Percentiles rank a stretch among this genome's conserved stretches.
Conservation (phyloP, 2,329 filamentous ascomycete genomes). For the Falciphora oryzae region DNA sequence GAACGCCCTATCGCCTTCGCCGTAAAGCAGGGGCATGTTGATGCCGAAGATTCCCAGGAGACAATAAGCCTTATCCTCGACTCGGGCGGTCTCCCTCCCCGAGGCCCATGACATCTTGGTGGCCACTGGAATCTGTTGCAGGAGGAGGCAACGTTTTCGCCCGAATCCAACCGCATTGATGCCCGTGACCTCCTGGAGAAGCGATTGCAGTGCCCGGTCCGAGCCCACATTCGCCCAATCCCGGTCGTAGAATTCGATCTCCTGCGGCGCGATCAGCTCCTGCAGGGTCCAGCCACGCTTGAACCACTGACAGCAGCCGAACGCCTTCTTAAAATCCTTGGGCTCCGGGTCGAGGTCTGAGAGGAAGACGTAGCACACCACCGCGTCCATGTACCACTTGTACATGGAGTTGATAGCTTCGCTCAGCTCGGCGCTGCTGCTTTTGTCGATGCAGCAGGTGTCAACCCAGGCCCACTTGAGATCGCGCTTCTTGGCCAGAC, state of each 20-base stretch:
- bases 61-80: constrained; percentile 6
- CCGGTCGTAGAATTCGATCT: constrained; percentile 13
- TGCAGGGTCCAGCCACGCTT: constrained; percentile 18
- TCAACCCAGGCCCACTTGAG: constrained; percentile 7
- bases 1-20: constrained; percentile 4
- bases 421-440: constrained; percentile 3
- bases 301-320: constrained; percentile 14
- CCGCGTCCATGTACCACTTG: constrained; percentile 1
- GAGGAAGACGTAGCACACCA: background rate
- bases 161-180: background rate
- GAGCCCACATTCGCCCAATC: constrained; percentile 14
- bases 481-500: too few species aligned
- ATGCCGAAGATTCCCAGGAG: constrained; percentile 6
- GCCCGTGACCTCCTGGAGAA: background rate
- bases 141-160: background rate
- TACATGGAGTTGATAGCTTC: constrained; percentile 9
- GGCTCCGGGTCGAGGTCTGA: background rate
- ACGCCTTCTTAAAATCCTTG: too few species aligned
- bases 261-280: constrained; percentile 15
- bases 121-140: background rate
- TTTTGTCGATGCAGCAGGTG: constrained; percentile 9
- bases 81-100: background rate
- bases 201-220: background rate
- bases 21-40: constrained; percentile 7
- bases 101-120: constrained; percentile 5